phyloP scores from a whole-genome alignment of 176 grass and related monocot species.

The Bonia amplexicaulis region DNA sequence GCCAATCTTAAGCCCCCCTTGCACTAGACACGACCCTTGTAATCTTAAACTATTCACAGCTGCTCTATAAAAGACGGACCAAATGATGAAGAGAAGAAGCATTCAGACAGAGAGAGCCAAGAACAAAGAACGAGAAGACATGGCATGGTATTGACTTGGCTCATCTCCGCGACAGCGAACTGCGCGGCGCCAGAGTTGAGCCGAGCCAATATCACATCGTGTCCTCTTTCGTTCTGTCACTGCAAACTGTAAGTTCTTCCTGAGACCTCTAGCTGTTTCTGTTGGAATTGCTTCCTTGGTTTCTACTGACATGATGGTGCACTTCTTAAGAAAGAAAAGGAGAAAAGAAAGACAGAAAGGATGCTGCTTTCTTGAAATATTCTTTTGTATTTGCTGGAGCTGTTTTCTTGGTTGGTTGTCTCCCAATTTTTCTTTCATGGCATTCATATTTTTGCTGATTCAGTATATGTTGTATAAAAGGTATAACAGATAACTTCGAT shows the following conservation, averaged over 20 bases:
- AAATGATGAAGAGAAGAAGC: slow-evolving; percentile 26
- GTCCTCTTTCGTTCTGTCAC: slow-evolving; percentile 31
- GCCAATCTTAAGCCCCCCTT: neutral
- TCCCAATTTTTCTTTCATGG: neutral
- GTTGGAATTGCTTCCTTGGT: neutral
- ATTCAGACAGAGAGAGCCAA: slow-evolving; percentile 20
- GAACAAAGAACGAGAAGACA: slow-evolving; percentile 36
- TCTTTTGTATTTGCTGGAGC: neutral
- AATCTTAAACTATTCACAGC: slow-evolving; percentile 8
- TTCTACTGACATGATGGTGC: neutral
- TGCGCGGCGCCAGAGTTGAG: slow-evolving; percentile 20
- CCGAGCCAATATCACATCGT: slow-evolving; percentile 58
- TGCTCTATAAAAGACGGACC: slow-evolving; percentile 33
- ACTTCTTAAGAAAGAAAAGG: neutral
- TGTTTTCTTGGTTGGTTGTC: neutral
- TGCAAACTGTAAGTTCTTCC: slow-evolving; percentile 8
- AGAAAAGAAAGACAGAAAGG: neutral
- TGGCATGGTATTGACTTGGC: slow-evolving; percentile 56
- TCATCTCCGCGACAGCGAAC: slow-evolving; percentile 21
- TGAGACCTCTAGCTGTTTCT: neutral
- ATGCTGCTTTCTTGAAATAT: neutral
- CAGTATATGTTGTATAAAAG: neutral
- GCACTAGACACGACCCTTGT: neutral
- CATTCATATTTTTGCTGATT: neutral
- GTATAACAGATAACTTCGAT: neutral